Evolutionary conservation across 2,329 filamentous ascomycete genomes (phyloP), one percentile per base, ranked within the genome.

Genomic region (Colletotrichum sp.): DNA sequence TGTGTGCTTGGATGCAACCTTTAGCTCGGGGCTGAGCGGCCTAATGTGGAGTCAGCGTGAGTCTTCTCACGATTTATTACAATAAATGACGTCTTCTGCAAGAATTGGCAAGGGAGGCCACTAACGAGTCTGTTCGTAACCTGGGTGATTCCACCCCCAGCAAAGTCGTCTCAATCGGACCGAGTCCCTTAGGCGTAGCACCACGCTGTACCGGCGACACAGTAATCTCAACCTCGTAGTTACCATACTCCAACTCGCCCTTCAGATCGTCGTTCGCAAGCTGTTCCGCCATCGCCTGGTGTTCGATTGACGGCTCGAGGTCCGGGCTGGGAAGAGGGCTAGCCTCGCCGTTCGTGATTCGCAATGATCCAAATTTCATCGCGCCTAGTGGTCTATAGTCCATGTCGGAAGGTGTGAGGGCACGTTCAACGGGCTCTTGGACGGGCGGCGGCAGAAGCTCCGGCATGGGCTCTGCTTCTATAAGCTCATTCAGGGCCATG

Each of bases 361-460:
- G 88, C 66, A 93, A 79, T 3, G 91, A 91, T 3, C 92, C 92
- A 69, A 92, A 88, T 80, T 91, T 92, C 80, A 92, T 93, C 13
- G 87, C 90, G 5, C 92, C 92, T 36, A 91, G 88, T 61, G 92
- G 90, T 75, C 87, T 86, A 78, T 93, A 93, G n/a, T 90, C 88
- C 32, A 85, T 81, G 28, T 92, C 91, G 55, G 84, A 88, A 0
- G 91, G 89, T 2, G 89, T 91, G 32, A 83, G 78, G 12, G 83
- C 85, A n/a, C 87, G 84, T 30, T 82, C 83, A 21, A 82, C 73
- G 1, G 80, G 76, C 13, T 82, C 81, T 2, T 78, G 60, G 8
- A 36, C 34, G 8, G 73, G 73, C 12, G 24, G 62, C 9, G 75
- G 76, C 6, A 81, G 78, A 26, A 71, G 73, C n/a, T 64, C 66